Evolutionary conservation across 73 alveolate species (phyloP).

Genomic region (Paramecium sonneborni): DNA sequence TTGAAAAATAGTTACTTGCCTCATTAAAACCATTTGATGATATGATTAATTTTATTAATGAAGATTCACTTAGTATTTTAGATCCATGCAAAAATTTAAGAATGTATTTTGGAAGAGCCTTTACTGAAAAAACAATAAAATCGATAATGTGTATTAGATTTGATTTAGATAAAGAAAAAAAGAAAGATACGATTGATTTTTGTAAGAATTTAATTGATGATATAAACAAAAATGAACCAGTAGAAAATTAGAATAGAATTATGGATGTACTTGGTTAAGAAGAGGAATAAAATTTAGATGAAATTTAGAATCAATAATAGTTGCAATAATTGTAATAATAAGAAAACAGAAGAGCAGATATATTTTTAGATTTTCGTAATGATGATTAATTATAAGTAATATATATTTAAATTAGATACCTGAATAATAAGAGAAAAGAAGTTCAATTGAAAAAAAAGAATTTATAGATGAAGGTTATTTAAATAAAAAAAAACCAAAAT

Average conservation of each 20-base stretch:
- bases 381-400: background rate
- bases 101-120: conserved; percentile 52
- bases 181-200: background rate
- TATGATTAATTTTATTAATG: background rate
- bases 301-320: background rate
- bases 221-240: background rate
- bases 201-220: conserved; percentile 32
- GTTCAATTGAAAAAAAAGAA: conserved; percentile 9
- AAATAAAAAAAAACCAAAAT: conserved; percentile 6
- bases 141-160: background rate
- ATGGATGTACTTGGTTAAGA: conserved; percentile 20
- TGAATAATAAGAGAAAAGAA: background rate
- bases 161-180: conserved; percentile 23
- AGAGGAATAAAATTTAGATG: background rate
- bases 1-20: background rate
- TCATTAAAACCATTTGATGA: conserved; percentile 41
- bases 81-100: conserved; percentile 60
- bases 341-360: conserved; percentile 32
- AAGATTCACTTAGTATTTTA: background rate
- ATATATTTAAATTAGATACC: background rate
- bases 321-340: background rate
- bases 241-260: background rate
- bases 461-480: conserved; percentile 31
- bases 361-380: background rate
- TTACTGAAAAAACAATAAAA: conserved; percentile 45